Evolutionary conservation across 768 basidiomycete species (phyloP).

Genomic region (Leucocoprinus sp.): DNA sequence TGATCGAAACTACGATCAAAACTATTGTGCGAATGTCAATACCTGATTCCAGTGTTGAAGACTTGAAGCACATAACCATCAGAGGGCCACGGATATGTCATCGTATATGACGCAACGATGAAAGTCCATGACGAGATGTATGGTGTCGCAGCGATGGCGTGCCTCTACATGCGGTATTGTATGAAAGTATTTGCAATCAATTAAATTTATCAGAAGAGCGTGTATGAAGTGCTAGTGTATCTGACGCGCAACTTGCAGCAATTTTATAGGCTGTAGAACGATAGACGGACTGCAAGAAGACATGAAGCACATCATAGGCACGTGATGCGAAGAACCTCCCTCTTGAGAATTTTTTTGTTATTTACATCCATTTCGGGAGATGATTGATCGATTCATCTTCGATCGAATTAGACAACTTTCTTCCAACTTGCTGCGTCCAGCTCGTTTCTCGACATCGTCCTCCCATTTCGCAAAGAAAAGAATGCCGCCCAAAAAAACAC

Average conservation of each 20-base stretch:
- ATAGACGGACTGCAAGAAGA: too few species aligned
- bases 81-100: too few species aligned
- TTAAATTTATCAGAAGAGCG: constrained; percentile 1
- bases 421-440: constrained; percentile 11
- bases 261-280: constrained; percentile 6
- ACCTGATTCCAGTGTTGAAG: constrained; percentile 5
- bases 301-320: neutral
- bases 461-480: constrained; percentile 41
- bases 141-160: constrained; percentile 10
- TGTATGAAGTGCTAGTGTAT: constrained; percentile 10
- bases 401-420: constrained; percentile 15
- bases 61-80: too few species aligned
- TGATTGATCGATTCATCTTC: constrained; percentile 21
- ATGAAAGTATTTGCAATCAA: neutral
- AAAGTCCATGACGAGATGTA: constrained; percentile 9
- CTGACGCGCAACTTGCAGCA: too few species aligned
- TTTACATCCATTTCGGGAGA: constrained; percentile 12
- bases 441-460: constrained; percentile 30
- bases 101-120: constrained; percentile 11
- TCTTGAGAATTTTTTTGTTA: neutral
- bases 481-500: constrained; percentile 91
- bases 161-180: constrained; percentile 11
- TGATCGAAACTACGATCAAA: too few species aligned
- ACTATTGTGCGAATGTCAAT: constrained; percentile 11
- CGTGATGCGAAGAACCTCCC: constrained; percentile 4